Percentiles rank a stretch among this genome's conserved stretches.
These are phyloP conservation scores for Penicillium sp. DNA, from an alignment of 2,329 filamentous ascomycete genomes.

Conservation along the genomic window DNA sequence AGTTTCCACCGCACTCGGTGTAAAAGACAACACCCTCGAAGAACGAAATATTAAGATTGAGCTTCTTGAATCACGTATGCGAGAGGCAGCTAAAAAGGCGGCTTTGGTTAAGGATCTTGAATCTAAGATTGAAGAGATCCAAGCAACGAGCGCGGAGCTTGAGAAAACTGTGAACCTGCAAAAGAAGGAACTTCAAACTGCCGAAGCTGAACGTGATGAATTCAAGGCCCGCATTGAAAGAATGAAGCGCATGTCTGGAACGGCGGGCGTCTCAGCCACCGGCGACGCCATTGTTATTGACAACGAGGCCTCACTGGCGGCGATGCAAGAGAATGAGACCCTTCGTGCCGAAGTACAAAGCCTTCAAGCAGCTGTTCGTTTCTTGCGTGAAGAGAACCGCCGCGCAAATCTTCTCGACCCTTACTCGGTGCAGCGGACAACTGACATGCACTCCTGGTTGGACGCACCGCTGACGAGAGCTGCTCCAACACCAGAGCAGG, in stretches of 20 bases:
- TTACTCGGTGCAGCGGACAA: conserved; percentile 46
- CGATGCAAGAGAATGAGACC: conserved; percentile 49
- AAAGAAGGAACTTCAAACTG: conserved; percentile 41
- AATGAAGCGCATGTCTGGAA: conserved; percentile 47
- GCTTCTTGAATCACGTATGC: conserved; percentile 84
- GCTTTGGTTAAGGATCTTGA: conserved; percentile 52
- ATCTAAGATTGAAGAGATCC: conserved; percentile 45
- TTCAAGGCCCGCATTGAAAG: conserved; percentile 48
- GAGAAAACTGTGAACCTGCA: conserved; percentile 40
- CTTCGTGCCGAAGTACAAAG: conserved; percentile 48
- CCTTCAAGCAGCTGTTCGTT: conserved; percentile 52
- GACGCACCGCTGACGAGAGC: conserved; percentile 43
- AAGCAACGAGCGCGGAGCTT: conserved; percentile 39
- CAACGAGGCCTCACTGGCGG: conserved; percentile 43
- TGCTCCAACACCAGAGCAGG: conserved; percentile 31
- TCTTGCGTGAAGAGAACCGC: conserved; percentile 50
- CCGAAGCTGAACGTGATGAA: conserved; percentile 47
- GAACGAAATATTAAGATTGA: conserved; percentile 90
- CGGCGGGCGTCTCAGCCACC: conserved; percentile 40
- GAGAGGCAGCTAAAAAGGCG: conserved; percentile 78
- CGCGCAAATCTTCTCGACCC: conserved; percentile 46
- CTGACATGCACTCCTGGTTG: conserved; percentile 49
- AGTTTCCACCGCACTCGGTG: conserved; percentile 70
- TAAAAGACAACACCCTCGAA: conserved; percentile 80
- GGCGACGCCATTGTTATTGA: conserved; percentile 45